Conservation (phyloP, 2,329 filamentous ascomycete species). For the Alternaria sp. region DNA sequence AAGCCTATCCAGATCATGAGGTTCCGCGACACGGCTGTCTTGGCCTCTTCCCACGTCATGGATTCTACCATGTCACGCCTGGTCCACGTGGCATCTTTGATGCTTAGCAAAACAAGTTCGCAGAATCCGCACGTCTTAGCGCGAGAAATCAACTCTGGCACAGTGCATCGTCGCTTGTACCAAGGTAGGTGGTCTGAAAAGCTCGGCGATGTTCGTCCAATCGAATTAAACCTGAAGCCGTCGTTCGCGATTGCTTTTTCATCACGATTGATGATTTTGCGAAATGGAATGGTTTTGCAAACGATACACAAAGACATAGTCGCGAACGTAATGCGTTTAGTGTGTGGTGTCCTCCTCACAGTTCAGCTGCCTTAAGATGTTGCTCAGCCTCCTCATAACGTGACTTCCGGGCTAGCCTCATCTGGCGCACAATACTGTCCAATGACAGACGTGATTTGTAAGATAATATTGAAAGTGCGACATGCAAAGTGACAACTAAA, state of each 20-base stretch:
- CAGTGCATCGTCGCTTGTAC: neutral
- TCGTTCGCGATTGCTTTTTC: neutral
- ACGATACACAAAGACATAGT: neutral
- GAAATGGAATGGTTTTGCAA: neutral
- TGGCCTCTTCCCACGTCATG: too few relatives aligned
- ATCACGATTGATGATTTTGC: neutral
- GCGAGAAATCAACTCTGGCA: neutral
- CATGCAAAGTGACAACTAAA: too few relatives aligned
- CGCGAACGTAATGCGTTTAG: neutral
- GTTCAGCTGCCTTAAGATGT: too few relatives aligned
- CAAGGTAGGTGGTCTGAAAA: rapidly evolving
- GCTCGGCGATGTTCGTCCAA: neutral
- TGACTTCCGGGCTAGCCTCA: neutral
- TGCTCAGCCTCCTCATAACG: neutral
- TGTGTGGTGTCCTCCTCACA: neutral
- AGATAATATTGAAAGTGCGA: too few relatives aligned
- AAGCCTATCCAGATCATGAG: too few relatives aligned
- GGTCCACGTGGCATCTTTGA: too few relatives aligned
- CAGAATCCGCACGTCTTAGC: too few relatives aligned
- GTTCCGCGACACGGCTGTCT: too few relatives aligned
- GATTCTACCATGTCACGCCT: too few relatives aligned
- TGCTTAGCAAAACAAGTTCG: too few relatives aligned
- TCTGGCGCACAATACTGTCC: too few relatives aligned
- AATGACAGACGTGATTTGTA: too few relatives aligned
- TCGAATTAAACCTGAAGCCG: neutral